Base-by-base conservation (phyloP, 495 filamentous ascomycete species). In the Daldinia decipiens region DNA sequence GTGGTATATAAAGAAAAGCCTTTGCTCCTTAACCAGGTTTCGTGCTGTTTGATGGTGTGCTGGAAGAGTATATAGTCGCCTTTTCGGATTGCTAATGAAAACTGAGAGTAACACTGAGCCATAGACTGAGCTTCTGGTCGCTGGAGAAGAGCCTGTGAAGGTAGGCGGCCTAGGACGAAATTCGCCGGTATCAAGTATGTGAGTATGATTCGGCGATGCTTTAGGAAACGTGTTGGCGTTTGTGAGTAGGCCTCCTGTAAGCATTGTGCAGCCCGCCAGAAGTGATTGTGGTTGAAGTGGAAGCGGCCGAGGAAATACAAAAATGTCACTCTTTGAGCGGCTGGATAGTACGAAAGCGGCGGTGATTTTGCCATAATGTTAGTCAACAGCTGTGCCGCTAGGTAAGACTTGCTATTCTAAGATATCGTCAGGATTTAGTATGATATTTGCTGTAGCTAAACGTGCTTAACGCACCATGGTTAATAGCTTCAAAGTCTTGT, bases 291-390 rank as follows among this genome's bases (percentile, higher is more conserved):
- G 60, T 89, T 87, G 74, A 97, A 94, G 65, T 91, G 85, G 74
- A 94, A 97, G 40, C 94, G 91, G 31, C 95, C 95, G 17, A 97
- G 91, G 75, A 97, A 98, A 80, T 97, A 98, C 5, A 97, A 88
- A 76, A 94, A 98, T 21, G 95, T 94, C 29, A 96, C 92, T 43
- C 93, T 87, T 64, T 98, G 92, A 9, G 92, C 86, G n/a, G 93
- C 92, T 15, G 95, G 92, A 75, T 94, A 97, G 45, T 90, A 82
- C 3, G 83, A 82, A 15, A 97, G 83, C 0, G 92, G 92, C 5
- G 94, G 92, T 1, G 92, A 93, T 68, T 90, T 89, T 38, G 92
- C 88, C 68, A 87, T 90, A 73, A 98, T 93, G 73, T 96, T 97
- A 67, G 89, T 90, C 77, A 97, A 94, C 78, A 98, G 92, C 67